Percentiles rank a stretch among this genome's conserved stretches.
phyloP scores from a whole-genome alignment of 805 yeast genomes.

The Monosporozyma aquatica region DNA sequence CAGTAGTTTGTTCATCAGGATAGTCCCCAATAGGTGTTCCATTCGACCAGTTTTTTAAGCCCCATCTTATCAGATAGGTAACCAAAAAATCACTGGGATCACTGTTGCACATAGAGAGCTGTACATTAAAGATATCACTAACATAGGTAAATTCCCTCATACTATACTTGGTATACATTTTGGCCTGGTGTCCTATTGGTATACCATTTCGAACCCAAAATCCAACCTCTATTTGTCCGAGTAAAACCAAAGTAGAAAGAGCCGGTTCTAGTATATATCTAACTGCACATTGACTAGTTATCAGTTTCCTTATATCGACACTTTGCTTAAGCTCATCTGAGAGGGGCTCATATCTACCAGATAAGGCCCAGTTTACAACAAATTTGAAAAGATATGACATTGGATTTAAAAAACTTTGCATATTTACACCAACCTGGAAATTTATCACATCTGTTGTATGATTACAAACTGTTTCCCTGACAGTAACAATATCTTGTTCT shows the following conservation, averaged over 20 bases:
- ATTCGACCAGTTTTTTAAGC: slow-evolving; percentile 44
- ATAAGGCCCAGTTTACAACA: slow-evolving; percentile 27
- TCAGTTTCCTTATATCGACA: slow-evolving; percentile 6
- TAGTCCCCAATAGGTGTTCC: slow-evolving; percentile 34
- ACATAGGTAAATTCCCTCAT: slow-evolving; percentile 75
- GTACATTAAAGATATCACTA: slow-evolving; percentile 69
- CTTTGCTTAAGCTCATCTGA: slow-evolving; percentile 11
- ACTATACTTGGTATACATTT: slow-evolving; percentile 67
- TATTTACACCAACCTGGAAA: slow-evolving; percentile 27
- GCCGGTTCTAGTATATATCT: slow-evolving; percentile 50
- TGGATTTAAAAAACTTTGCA: slow-evolving; percentile 28
- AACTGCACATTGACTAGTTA: slow-evolving; percentile 5
- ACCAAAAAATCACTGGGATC: slow-evolving; percentile 49
- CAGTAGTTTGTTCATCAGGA: slow-evolving; percentile 37
- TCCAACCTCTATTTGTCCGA: slow-evolving; percentile 81
- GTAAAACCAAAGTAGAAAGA: slow-evolving; percentile 60
- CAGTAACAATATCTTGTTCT: background rate
- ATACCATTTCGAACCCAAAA: slow-evolving; percentile 93
- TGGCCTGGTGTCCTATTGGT: slow-evolving; percentile 68
- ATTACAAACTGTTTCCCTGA: slow-evolving; percentile 21
- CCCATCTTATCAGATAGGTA: slow-evolving; percentile 63
- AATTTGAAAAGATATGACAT: slow-evolving; percentile 27
- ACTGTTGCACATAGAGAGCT: slow-evolving; percentile 45
- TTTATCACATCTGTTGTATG: slow-evolving; percentile 16
- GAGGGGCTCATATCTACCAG: slow-evolving; percentile 25